Conservation (phyloP, 1,284 basidiomycete genomes). For the Peniophora sp. region DNA sequence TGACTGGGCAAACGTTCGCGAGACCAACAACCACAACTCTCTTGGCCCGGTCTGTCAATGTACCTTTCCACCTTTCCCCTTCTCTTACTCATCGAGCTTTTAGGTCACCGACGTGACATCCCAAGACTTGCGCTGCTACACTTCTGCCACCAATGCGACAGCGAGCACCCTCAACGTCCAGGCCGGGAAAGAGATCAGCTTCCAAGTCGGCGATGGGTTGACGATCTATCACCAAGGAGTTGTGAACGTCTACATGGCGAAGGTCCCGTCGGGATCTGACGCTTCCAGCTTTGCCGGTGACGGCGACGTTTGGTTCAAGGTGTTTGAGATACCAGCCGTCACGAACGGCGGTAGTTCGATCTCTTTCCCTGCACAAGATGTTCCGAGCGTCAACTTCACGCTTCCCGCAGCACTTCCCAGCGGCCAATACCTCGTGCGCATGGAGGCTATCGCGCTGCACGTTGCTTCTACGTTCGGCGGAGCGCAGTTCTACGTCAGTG, state of each 20-base stretch:
- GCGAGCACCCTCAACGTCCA: conserved; percentile 20
- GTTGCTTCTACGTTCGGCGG: conserved; percentile 19
- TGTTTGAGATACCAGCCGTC: conserved; percentile 29
- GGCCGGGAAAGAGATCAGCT: conserved; percentile 15
- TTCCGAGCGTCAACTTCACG: conserved; percentile 32
- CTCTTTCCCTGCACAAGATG: conserved; percentile 29
- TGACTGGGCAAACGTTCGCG: conserved; percentile 32
- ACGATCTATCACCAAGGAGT: conserved; percentile 22
- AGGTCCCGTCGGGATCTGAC: conserved; percentile 13
- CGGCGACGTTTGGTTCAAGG: conserved; percentile 22
- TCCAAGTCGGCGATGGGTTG: conserved; percentile 17
- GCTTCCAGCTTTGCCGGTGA: conserved; percentile 12
- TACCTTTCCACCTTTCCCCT: too few relatives aligned
- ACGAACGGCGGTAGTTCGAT: conserved; percentile 33
- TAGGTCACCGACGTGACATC: conserved; percentile 23
- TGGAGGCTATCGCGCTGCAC: conserved; percentile 40
- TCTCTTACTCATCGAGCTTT: not conserved
- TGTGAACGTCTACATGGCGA: conserved; percentile 21
- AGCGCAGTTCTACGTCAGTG: conserved; percentile 21
- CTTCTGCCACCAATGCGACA: conserved; percentile 21
- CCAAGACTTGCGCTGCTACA: conserved; percentile 34
- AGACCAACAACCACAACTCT: conserved; percentile 36
- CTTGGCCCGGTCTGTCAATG: conserved; percentile 26
- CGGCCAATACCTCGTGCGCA: conserved; percentile 40
- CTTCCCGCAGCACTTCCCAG: conserved; percentile 33